Conservation (phyloP, 768 basidiomycete genomes). For the Psilocybe tampanensis region DNA sequence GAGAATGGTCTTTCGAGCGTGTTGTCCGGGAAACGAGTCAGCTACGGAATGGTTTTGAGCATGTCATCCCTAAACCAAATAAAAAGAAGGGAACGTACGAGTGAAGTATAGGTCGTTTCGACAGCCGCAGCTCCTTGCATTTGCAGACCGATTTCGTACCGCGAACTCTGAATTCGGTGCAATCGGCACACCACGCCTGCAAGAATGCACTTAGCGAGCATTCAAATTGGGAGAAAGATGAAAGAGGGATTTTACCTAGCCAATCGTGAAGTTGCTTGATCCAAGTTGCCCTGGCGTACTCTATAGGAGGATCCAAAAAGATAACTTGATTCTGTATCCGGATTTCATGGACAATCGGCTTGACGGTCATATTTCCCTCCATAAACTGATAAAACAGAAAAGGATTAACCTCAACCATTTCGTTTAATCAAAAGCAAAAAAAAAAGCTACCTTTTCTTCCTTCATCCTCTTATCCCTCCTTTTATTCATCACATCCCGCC, state of each 20-base stretch:
- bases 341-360: constrained; percentile 92
- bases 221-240: not conserved
- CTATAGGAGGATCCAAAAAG: constrained; percentile 97
- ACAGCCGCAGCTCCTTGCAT: constrained; percentile 69
- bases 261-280: constrained; percentile 20
- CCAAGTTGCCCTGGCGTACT: constrained; percentile 78
- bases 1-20: constrained; percentile 82
- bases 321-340: constrained; percentile 99
- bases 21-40: constrained; percentile 72
- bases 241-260: constrained; percentile 1
- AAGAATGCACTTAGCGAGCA: not conserved
- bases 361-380: constrained; percentile 75
- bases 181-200: constrained; percentile 90
- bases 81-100: constrained; percentile 51
- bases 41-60: constrained; percentile 41
- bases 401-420: not conserved
- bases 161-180: constrained; percentile 87
- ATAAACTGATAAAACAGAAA: constrained; percentile 49
- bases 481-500: constrained; percentile 63
- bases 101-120: constrained; percentile 81
- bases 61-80: not conserved
- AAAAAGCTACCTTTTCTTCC: constrained; percentile 68
- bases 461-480: constrained; percentile 70
- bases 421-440: constrained; percentile 6
- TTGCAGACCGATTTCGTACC: constrained; percentile 96